phyloP scores from a whole-genome alignment of 116 monocot genomes.

The Cymodocea nodosa region DNA sequence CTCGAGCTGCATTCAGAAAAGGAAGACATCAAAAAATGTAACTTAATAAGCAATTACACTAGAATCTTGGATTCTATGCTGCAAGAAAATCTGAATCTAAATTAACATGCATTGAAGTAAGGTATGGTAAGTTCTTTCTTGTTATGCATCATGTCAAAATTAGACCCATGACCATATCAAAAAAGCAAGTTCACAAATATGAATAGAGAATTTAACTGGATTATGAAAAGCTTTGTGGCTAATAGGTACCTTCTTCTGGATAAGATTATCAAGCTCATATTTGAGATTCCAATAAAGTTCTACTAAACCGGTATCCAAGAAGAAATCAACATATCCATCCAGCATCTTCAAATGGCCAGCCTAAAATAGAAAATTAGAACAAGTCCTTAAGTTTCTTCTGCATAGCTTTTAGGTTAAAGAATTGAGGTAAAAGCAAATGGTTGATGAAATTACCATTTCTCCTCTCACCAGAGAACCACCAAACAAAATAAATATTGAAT shows the following conservation, averaged over 20 bases:
- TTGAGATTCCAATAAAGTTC: constrained; percentile 79
- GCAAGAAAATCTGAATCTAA: neutral
- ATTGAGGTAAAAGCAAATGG: neutral
- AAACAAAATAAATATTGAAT: constrained; percentile 90
- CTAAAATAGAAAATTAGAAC: constrained; percentile 17
- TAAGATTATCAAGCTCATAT: constrained; percentile 67
- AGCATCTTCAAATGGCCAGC: constrained; percentile 94
- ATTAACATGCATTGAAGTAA: neutral
- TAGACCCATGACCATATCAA: neutral
- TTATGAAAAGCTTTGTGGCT: neutral
- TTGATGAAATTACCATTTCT: constrained; percentile 49
- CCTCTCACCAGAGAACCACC: constrained; percentile 68
- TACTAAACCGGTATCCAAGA: constrained; percentile 93
- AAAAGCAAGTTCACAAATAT: neutral
- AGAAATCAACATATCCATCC: constrained; percentile 95
- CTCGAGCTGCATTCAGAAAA: constrained; percentile 47
- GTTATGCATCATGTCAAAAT: neutral
- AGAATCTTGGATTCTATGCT: neutral
- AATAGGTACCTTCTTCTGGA: constrained; percentile 75
- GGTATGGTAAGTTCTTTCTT: neutral
- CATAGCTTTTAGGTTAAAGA: neutral
- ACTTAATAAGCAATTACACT: neutral
- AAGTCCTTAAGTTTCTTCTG: neutral
- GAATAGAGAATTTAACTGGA: neutral
- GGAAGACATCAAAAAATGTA: neutral